Evolutionary conservation across 495 filamentous ascomycete genomes (phyloP).

Genomic region (Aspergillus cristatus): DNA sequence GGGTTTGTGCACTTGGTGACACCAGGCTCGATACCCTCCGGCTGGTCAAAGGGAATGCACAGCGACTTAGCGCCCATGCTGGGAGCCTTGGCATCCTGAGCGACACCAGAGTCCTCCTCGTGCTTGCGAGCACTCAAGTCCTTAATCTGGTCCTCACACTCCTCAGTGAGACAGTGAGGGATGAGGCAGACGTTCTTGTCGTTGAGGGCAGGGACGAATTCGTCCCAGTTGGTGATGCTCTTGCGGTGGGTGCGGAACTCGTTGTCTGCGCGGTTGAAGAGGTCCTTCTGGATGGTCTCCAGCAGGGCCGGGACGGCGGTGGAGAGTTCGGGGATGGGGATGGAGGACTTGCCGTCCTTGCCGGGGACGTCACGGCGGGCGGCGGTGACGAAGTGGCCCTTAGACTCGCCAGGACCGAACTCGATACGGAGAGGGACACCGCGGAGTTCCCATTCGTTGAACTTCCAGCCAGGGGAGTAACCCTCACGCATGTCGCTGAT

Average conservation of each 20-base stretch:
- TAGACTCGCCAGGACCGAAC: conserved; percentile 87
- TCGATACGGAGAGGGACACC: conserved; percentile 90
- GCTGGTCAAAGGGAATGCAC: conserved; percentile 97
- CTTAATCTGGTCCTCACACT: conserved; percentile 93
- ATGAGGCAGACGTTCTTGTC: conserved; percentile 85
- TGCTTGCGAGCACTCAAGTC: conserved; percentile 67
- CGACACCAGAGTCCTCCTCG: conserved; percentile 54
- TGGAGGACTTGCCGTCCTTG: conserved; percentile 60
- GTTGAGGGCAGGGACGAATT: conserved; percentile 81
- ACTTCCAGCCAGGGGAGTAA: conserved; percentile 92
- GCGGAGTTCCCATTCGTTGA: conserved; percentile 95
- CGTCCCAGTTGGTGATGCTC: conserved; percentile 74
- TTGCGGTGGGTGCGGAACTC: conserved; percentile 71
- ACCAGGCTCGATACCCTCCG: conserved; percentile 64
- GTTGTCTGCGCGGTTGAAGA: conserved; percentile 74
- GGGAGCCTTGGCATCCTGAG: conserved; percentile 72
- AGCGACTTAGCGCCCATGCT: conserved; percentile 96
- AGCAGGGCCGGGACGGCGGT: conserved; percentile 68
- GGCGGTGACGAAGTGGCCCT: conserved; percentile 70
- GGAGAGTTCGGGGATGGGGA: conserved; percentile 61
- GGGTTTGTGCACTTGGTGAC: conserved; percentile 87
- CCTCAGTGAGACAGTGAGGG: conserved; percentile 68
- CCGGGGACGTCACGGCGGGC: conserved; percentile 73
- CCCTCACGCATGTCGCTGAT: conserved; percentile 72
- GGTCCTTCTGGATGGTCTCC: conserved; percentile 76